A percentile compares a stretch with the other conserved stretches of the same genome.
These are phyloP conservation scores for Sequoiadendron giganteum DNA, from an alignment of 75 land plant species.

Conservation along the genomic window DNA sequence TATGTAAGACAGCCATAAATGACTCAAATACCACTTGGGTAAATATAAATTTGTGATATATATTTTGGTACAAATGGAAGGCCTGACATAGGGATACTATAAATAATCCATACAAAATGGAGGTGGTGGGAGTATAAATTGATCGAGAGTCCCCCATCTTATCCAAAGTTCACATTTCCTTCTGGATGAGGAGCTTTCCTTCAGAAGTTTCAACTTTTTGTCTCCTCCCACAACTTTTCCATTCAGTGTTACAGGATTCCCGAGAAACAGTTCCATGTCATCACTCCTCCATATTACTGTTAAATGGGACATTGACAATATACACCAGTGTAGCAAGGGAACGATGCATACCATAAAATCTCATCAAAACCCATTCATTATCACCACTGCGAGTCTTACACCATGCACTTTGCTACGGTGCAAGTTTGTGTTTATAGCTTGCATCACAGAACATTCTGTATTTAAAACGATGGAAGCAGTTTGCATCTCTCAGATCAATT, in stretches of 20 bases:
- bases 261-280: background rate
- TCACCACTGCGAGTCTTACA: background rate
- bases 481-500: slow-evolving; percentile 10
- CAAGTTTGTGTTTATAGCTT: background rate
- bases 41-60: background rate
- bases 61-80: background rate
- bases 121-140: background rate
- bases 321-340: background rate
- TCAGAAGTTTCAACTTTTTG: background rate
- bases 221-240: background rate
- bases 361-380: background rate
- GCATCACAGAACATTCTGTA: background rate
- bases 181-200: background rate
- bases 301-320: background rate
- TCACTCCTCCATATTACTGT: background rate
- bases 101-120: background rate
- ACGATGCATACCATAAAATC: background rate
- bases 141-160: background rate
- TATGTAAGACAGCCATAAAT: background rate
- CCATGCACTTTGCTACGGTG: background rate
- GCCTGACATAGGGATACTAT: background rate
- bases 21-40: background rate
- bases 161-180: background rate
- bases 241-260: background rate
- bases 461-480: background rate